phyloP scores from a whole-genome alignment of 768 basidiomycete genomes.

The Psilocybe cyanescens region DNA sequence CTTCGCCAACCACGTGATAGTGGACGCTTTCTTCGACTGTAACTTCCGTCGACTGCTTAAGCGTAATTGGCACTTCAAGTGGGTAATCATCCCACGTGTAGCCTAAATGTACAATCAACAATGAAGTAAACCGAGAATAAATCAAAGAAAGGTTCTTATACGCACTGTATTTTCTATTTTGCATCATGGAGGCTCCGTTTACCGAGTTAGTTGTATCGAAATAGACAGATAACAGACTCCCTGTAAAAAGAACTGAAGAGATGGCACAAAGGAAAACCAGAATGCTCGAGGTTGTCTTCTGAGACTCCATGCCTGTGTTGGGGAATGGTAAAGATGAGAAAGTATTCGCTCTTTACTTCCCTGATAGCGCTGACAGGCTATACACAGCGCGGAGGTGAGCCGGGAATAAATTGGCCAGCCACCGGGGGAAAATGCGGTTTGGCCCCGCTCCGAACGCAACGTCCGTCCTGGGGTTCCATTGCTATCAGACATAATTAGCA shows the following conservation, averaged over 20 bases:
- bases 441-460: not conserved
- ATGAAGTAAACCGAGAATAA: not conserved
- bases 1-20: conserved; percentile 25
- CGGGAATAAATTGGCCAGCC: not conserved
- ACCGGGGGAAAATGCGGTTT: not conserved
- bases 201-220: not conserved
- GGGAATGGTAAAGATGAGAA: not conserved
- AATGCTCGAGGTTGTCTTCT: not conserved
- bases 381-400: not conserved
- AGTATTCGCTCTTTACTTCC: not conserved
- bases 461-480: not conserved
- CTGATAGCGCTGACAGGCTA: not conserved
- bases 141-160: not conserved
- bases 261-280: not conserved
- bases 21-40: conserved; percentile 34
- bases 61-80: conserved; percentile 13
- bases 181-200: not conserved
- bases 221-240: not conserved
- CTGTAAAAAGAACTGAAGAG: not conserved
- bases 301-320: not conserved
- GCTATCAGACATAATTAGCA: not conserved
- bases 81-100: conserved; percentile 22
- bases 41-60: conserved; percentile 9
- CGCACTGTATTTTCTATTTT: not conserved
- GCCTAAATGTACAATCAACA: not conserved